These are phyloP conservation scores for Zygoascus tannicola DNA, from an alignment of 805 yeast species.

Conservation along the genomic window DNA sequence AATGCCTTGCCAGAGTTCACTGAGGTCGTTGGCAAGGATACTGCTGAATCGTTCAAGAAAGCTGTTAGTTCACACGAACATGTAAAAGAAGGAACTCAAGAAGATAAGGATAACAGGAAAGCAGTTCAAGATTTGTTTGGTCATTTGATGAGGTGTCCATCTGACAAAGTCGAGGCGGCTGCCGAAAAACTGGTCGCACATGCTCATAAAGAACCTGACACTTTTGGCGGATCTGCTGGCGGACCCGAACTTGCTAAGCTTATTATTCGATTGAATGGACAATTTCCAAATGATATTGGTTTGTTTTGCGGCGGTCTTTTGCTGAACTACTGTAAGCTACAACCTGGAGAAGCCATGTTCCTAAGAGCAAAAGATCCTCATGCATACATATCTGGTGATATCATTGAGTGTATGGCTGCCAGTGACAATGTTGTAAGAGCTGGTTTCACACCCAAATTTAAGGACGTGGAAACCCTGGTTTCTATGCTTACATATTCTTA, in stretches of 20 bases:
- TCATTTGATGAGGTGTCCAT: constrained; percentile 75
- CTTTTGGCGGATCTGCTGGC: constrained; percentile 37
- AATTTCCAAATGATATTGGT: constrained; percentile 91
- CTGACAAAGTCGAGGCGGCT: constrained; percentile 42
- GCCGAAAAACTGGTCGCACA: constrained; percentile 60
- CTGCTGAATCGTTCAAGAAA: constrained; percentile 39
- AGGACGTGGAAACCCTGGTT: constrained; percentile 86
- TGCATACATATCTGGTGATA: constrained; percentile 94
- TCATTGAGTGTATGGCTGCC: constrained; percentile 99
- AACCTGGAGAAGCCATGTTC: constrained; percentile 93
- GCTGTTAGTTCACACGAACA: constrained; percentile 17
- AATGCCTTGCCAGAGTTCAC: constrained; percentile 67
- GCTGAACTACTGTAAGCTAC: constrained; percentile 75
- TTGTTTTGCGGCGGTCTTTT: constrained; percentile 90
- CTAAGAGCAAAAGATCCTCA: constrained; percentile 96
- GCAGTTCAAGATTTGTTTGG: constrained; percentile 69
- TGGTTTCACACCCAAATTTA: constrained; percentile 98
- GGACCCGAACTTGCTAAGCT: constrained; percentile 55
- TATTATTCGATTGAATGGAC: constrained; percentile 67
- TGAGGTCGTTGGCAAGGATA: constrained; percentile 56
- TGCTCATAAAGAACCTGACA: constrained; percentile 48
- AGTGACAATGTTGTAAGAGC: constrained; percentile 97
- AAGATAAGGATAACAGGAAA: constrained; percentile 49
- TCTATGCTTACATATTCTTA: constrained; percentile 83
- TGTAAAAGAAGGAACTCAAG: constrained; percentile 40